Evolutionary conservation across 345 rosid species (phyloP).

Genomic region (Gossypium longicalyx): DNA sequence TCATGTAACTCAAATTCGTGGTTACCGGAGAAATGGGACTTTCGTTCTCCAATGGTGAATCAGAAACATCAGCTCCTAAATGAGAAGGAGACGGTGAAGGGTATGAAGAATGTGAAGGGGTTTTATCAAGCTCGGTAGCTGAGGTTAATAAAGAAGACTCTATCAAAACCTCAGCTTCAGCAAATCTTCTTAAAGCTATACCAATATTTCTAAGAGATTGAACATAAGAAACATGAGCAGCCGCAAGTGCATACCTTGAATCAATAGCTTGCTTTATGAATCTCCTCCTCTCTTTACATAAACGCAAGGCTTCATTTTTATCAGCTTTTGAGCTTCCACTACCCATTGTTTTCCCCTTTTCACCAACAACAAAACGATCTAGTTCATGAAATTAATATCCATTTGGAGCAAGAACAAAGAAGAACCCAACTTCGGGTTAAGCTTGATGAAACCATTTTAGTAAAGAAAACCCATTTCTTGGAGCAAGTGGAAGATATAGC

Average conservation of each 20-base stretch:
- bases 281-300: conserved; percentile 64
- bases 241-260: conserved; percentile 75
- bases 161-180: conserved; percentile 50
- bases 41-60: conserved; percentile 57
- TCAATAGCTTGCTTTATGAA: conserved; percentile 42
- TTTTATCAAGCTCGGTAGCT: conserved; percentile 69
- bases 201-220: conserved; percentile 74
- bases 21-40: conserved; percentile 25
- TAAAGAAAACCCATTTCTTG: neutral
- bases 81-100: conserved; percentile 67
- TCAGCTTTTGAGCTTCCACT: conserved; percentile 60
- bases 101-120: conserved; percentile 74
- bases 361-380: conserved; percentile 16
- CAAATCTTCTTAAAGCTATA: conserved; percentile 65
- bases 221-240: conserved; percentile 84
- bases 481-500: too few species aligned
- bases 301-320: conserved; percentile 51
- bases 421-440: neutral
- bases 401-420: neutral
- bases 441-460: neutral
- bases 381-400: conserved; percentile 23
- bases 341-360: conserved; percentile 47
- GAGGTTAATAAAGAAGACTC: conserved; percentile 53
- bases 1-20: conserved; percentile 50
- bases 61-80: conserved; percentile 39